A percentile compares a stretch with the other conserved stretches of the same genome.
Evolutionary conservation across 2,329 filamentous ascomycete species (phyloP).

Genomic region (Xylariaceae sp.): DNA sequence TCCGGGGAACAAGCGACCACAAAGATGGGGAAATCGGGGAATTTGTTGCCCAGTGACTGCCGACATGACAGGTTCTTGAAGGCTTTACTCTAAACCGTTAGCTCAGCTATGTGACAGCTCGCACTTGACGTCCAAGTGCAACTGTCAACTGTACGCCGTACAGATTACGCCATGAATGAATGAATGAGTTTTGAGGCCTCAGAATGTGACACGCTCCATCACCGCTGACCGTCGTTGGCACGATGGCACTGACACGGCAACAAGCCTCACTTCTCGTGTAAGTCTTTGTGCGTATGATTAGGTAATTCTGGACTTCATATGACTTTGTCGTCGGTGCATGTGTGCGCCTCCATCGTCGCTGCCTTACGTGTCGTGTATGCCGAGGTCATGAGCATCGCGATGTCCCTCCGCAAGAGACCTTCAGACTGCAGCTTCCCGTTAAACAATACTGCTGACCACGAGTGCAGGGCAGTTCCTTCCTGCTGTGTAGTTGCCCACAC

Average conservation of each 20-base stretch:
- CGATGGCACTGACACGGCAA: slow-evolving; percentile 13
- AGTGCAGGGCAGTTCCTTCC: too few relatives aligned
- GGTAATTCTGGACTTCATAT: neutral
- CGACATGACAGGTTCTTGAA: slow-evolving; percentile 47
- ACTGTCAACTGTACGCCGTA: slow-evolving; percentile 57
- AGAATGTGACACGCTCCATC: slow-evolving; percentile 32
- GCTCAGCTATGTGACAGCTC: slow-evolving; percentile 67
- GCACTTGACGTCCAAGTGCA: slow-evolving; percentile 75
- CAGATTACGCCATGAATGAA: too few relatives aligned
- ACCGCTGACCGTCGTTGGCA: slow-evolving; percentile 49
- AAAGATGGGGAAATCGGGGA: slow-evolving; percentile 9
- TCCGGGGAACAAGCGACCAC: slow-evolving; percentile 30
- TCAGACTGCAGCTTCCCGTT: neutral
- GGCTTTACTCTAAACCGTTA: slow-evolving; percentile 52
- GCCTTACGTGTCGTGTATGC: neutral
- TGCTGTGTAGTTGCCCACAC: too few relatives aligned
- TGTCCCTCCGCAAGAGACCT: neutral
- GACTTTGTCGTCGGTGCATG: neutral
- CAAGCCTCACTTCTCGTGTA: neutral
- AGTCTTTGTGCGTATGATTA: too few relatives aligned
- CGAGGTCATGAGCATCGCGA: neutral
- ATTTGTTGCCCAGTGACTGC: slow-evolving; percentile 35
- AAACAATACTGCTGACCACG: neutral
- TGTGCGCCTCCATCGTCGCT: neutral
- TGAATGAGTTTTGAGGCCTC: too few relatives aligned